Conservation (phyloP, 768 basidiomycete species). For the Basidioascus undulatus region DNA sequence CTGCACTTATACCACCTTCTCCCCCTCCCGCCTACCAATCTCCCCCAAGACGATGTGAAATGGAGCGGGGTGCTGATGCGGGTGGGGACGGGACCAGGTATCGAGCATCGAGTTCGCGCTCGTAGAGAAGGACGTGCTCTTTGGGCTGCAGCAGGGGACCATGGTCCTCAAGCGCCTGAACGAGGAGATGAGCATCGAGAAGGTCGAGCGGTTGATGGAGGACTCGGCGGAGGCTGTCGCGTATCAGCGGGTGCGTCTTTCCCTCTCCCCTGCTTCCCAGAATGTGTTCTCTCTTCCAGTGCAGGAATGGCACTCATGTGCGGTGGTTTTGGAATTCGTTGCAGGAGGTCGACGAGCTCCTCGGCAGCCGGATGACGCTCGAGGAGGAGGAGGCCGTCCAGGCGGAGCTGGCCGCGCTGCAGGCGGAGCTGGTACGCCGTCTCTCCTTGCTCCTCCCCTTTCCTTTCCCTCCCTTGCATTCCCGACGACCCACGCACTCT, state of each 20-base stretch:
- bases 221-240: constrained; percentile 80
- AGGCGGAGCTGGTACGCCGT: constrained; percentile 36
- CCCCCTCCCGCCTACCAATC: background rate
- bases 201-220: constrained; percentile 77
- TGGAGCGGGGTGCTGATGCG: no score
- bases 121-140: constrained; percentile 73
- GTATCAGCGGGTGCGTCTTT: constrained; percentile 50
- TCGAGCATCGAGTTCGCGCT: constrained; percentile 91
- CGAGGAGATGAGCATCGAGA: constrained; percentile 72
- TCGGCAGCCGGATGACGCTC: constrained; percentile 51
- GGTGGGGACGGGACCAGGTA: no score
- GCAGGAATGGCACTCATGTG: no score
- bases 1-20: background rate
- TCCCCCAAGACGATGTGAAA: no score
- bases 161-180: constrained; percentile 84
- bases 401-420: constrained; percentile 44
- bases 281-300: background rate
- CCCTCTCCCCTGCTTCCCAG: background rate
- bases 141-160: constrained; percentile 80
- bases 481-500: no score
- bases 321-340: background rate
- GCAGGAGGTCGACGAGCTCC: constrained; percentile 81
- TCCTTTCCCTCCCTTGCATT: constrained; percentile 1
- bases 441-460: constrained; percentile 1
- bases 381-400: constrained; percentile 93